Evolutionary conservation across 2,329 filamentous ascomycete species (phyloP).

Genomic region (Rasamsonia emersonii): DNA sequence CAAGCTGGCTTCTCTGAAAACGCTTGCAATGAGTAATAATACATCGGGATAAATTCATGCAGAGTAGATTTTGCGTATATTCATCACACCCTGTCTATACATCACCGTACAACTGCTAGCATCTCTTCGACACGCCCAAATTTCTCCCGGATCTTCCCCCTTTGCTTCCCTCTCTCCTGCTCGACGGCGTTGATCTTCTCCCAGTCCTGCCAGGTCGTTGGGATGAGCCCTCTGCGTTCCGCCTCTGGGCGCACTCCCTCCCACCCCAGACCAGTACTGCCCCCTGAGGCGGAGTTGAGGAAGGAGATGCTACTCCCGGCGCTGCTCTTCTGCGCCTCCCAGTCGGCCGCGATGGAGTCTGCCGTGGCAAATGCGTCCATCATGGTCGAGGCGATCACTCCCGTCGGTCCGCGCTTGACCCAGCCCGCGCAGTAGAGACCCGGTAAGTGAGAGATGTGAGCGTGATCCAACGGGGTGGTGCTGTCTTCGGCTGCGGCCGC

Average conservation of each 20-base stretch:
- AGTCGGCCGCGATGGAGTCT: conserved; percentile 75
- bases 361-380: conserved; percentile 84
- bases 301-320: conserved; percentile 28
- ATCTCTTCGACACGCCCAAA: conserved; percentile 50
- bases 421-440: conserved; percentile 91
- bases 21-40: too few species aligned
- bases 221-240: conserved; percentile 46
- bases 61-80: background rate
- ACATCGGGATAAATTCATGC: background rate
- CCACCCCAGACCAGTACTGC: conserved; percentile 57
- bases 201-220: conserved; percentile 82
- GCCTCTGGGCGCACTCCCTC: conserved; percentile 60
- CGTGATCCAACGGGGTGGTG: conserved; percentile 18
- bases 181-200: conserved; percentile 74
- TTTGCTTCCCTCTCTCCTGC: conserved; percentile 52
- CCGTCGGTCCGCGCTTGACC: conserved; percentile 91
- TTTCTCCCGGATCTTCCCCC: conserved; percentile 72
- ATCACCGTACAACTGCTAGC: conserved; percentile 36
- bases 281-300: conserved; percentile 33
- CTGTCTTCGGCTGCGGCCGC: conserved; percentile 13
- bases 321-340: conserved; percentile 35
- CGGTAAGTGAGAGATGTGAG: conserved; percentile 45
- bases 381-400: conserved; percentile 95
- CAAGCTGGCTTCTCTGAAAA: too few species aligned
- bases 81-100: background rate